phyloP scores from a whole-genome alignment of 768 basidiomycete species.

The Mycena rosella region DNA sequence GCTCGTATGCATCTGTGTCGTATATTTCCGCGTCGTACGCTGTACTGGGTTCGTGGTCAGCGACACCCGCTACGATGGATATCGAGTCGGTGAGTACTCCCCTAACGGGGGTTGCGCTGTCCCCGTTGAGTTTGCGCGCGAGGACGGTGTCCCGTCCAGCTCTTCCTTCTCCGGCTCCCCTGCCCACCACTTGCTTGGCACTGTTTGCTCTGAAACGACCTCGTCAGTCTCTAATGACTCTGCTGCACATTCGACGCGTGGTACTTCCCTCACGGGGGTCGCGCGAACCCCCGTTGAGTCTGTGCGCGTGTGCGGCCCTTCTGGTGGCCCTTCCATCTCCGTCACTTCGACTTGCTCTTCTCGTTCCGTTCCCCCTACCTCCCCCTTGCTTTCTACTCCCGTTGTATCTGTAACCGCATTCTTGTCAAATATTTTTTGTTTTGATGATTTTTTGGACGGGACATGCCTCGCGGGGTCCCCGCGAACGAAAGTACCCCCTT shows the following conservation, averaged over 20 bases:
- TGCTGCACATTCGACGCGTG: background rate
- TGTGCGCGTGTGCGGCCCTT: background rate
- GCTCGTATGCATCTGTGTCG: background rate
- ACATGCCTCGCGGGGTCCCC: too few relatives aligned
- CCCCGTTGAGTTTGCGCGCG: slow-evolving; percentile 9
- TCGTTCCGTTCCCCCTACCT: background rate
- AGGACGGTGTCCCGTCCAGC: background rate
- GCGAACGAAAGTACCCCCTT: too few relatives aligned
- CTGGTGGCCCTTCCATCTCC: background rate
- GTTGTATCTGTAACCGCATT: background rate
- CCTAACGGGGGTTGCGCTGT: background rate
- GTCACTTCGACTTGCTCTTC: too few relatives aligned
- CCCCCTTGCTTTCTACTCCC: background rate
- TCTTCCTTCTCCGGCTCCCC: background rate
- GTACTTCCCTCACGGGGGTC: slow-evolving; percentile 16
- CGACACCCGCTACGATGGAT: background rate
- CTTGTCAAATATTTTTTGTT: too few relatives aligned
- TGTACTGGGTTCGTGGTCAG: slow-evolving; percentile 2
- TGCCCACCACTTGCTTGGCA: slow-evolving; percentile 9
- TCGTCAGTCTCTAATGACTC: background rate
- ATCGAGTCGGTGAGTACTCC: background rate
- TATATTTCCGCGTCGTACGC: background rate
- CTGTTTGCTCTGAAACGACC: background rate
- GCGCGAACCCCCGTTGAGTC: background rate
- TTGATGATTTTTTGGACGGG: too few relatives aligned